Conservation (phyloP, 2,329 filamentous ascomycete species). For the Beauveria brongniartii region DNA sequence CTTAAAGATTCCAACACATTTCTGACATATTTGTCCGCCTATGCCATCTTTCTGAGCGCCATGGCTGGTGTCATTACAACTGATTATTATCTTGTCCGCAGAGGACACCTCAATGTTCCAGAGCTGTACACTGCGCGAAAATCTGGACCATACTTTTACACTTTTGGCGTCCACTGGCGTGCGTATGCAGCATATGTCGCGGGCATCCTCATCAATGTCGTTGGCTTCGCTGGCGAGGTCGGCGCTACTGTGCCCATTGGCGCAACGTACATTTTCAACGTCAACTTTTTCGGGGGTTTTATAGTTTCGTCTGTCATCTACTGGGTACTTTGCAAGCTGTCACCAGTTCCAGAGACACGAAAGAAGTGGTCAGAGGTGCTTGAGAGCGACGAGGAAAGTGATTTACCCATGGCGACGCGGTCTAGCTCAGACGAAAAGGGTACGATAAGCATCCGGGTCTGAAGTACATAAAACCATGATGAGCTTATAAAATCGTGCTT, state of each 20-base stretch:
- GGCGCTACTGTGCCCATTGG: conserved; percentile 65
- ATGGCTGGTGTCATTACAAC: conserved; percentile 85
- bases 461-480: neutral
- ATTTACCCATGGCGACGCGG: neutral
- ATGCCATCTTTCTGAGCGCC: conserved; percentile 84
- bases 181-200: conserved; percentile 75
- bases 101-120: conserved; percentile 69
- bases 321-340: conserved; percentile 59
- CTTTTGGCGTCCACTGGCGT: conserved; percentile 69
- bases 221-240: conserved; percentile 79
- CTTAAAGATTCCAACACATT: conserved; percentile 71
- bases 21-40: conserved; percentile 84
- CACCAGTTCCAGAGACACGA: conserved; percentile 66
- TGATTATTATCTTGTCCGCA: conserved; percentile 82
- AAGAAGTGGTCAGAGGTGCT: conserved; percentile 66
- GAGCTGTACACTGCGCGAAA: conserved; percentile 68
- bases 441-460: neutral
- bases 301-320: conserved; percentile 60
- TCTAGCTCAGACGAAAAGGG: conserved; percentile 4
- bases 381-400: conserved; percentile 1
- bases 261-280: conserved; percentile 76
- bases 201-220: conserved; percentile 83
- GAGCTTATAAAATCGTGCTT: neutral
- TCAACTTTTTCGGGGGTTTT: conserved; percentile 88
- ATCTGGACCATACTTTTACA: conserved; percentile 64